These are phyloP conservation scores for Gautieria morchelliformis DNA, from an alignment of 768 basidiomycete genomes.

Conservation along the genomic window DNA sequence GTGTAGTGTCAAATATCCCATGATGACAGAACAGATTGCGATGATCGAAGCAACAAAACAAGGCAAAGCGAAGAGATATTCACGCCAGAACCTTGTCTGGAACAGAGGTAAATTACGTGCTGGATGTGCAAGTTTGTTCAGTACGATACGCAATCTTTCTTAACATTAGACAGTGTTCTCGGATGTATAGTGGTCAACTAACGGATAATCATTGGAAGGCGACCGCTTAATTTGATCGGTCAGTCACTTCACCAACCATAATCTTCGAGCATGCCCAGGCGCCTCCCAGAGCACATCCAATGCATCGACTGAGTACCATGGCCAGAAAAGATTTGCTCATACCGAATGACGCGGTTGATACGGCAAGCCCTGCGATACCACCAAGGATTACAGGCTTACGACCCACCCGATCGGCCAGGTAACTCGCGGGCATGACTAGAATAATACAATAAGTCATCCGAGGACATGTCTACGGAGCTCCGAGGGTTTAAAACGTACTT, in stretches of 20 bases:
- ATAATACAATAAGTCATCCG: neutral
- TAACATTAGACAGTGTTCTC: neutral
- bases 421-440: constrained; percentile 1
- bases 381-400: constrained; percentile 15
- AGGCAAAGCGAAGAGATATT: constrained; percentile 15
- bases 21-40: constrained; percentile 9
- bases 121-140: constrained; percentile 9
- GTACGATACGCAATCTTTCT: constrained; percentile 3
- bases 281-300: constrained; percentile 4
- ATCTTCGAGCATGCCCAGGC: neutral
- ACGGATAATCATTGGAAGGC: neutral
- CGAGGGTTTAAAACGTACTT: neutral
- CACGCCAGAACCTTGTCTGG: constrained; percentile 10
- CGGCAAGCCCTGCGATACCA: constrained; percentile 11
- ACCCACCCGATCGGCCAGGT: constrained; percentile 14
- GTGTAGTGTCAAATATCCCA: constrained; percentile 13
- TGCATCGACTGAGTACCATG: constrained; percentile 11
- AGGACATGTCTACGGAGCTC: neutral
- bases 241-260: constrained; percentile 1
- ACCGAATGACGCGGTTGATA: constrained; percentile 12
- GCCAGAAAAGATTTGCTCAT: constrained; percentile 10
- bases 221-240: neutral
- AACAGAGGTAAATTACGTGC: constrained; percentile 9
- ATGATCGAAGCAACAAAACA: constrained; percentile 14
- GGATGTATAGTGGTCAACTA: neutral